Evolutionary conservation across 495 filamentous ascomycete species (phyloP).

Genomic region (Usnea hakonensis): DNA sequence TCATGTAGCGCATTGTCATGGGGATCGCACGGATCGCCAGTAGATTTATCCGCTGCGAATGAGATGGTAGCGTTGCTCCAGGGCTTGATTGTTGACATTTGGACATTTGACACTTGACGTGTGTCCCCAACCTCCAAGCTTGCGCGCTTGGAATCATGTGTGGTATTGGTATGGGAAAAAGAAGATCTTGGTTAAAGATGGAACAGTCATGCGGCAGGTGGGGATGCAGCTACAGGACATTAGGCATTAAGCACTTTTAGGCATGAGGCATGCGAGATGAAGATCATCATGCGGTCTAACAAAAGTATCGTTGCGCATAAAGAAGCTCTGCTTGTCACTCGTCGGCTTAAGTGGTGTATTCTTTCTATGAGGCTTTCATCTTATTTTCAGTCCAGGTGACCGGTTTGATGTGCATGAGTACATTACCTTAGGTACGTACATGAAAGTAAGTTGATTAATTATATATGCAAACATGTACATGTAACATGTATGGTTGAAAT

Average conservation of each 20-base stretch:
- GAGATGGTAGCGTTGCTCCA: neutral
- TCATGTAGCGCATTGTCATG: neutral
- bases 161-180: neutral
- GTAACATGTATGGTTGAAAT: too few relatives aligned
- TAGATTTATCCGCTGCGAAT: neutral
- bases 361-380: neutral
- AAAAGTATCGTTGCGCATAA: neutral
- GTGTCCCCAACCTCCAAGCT: too few relatives aligned
- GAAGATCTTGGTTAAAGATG: neutral
- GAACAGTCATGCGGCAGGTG: neutral
- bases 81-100: neutral
- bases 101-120: too few relatives aligned
- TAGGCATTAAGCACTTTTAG: too few relatives aligned
- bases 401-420: too few relatives aligned
- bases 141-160: too few relatives aligned
- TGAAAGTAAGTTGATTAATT: neutral
- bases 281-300: neutral
- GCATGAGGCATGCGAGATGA: neutral
- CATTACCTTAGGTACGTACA: neutral
- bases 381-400: neutral
- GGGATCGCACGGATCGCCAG: neutral
- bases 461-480: neutral
- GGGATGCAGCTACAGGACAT: too few relatives aligned
- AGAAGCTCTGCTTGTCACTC: neutral
- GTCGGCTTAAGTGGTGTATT: neutral